These are phyloP conservation scores for Aureobasidium lini DNA, from an alignment of 2,329 filamentous ascomycete genomes.

Conservation along the genomic window DNA sequence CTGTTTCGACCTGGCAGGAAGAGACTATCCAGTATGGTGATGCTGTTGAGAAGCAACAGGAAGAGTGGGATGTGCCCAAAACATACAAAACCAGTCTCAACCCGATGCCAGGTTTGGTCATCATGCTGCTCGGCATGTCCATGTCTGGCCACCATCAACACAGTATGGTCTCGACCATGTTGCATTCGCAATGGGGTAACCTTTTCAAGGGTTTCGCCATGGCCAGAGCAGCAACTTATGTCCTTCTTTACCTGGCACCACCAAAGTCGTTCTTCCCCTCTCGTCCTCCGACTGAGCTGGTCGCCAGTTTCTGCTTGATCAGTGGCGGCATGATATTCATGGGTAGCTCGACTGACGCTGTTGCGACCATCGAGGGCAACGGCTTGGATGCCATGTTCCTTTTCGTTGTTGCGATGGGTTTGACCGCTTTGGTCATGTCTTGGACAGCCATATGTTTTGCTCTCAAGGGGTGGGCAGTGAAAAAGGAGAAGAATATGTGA, in stretches of 20 bases:
- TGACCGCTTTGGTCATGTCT: conserved; percentile 77
- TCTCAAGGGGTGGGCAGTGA: conserved; percentile 74
- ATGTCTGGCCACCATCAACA: conserved; percentile 84
- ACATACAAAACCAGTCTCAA: conserved; percentile 72
- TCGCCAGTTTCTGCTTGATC: conserved; percentile 76
- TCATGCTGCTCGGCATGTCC: conserved; percentile 78
- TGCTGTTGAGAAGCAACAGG: conserved; percentile 15
- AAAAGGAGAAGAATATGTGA: conserved; percentile 25
- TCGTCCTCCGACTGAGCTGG: conserved; percentile 75
- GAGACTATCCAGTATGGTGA: not conserved
- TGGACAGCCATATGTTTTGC: conserved; percentile 73
- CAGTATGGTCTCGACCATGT: conserved; percentile 75
- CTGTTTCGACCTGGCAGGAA: conserved; percentile 10
- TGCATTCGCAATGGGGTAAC: conserved; percentile 86
- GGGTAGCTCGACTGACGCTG: conserved; percentile 71
- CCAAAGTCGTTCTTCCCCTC: conserved; percentile 70
- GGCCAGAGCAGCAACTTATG: conserved; percentile 68
- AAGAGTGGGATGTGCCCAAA: conserved; percentile 49
- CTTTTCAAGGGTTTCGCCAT: conserved; percentile 71
- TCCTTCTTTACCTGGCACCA: conserved; percentile 68
- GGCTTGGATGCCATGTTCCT: conserved; percentile 84
- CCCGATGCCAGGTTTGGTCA: conserved; percentile 74
- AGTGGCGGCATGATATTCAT: conserved; percentile 84
- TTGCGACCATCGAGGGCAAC: conserved; percentile 68
- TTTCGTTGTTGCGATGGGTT: conserved; percentile 79